Evolutionary conservation across 306 rosid species (phyloP), one percentile per base, ranked within the genome.

Genomic region (Comarum palustre): DNA sequence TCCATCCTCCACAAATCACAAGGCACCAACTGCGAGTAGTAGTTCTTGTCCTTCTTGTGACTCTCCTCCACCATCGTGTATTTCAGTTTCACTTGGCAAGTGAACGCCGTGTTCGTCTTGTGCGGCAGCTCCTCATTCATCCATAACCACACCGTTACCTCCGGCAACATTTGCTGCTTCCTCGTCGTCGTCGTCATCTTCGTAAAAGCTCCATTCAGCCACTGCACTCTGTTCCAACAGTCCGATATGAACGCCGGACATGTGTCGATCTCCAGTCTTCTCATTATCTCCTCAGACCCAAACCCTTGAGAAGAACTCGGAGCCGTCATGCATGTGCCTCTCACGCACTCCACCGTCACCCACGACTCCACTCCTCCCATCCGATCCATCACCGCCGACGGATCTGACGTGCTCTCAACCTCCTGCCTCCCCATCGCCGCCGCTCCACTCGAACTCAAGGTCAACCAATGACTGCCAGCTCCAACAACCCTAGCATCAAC

Each of bases 1-100:
- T 88, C 85, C 86, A 86, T 78, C 73, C 82, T 75, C 90, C 90
- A 88, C 79, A 84, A 74, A 75, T 86, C 93, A 75, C 90, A 84
- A 15, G 93, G 93, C 76, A 88, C 86, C 50, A 64, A 62, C 61
- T 71, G 84, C 1, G 82, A 73, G 71, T 12, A 71, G 22, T 61
- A 61, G 66, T 61, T 11, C 66, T 31, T 60, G 73, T 9, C 5
- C 68, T 80, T 58, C 71, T 75, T 20, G 77, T 2, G 64, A 59
- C 19, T 14, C 32, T 14, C 64, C 32, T 14, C 64, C 39, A 14
- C 62, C 68, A 47, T 46, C 77, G 20, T 61, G 73, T 82, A 76
- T 52, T 88, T 81, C 75, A 88, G 80, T 79, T 81, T 86, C 31
- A 81, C 82, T 66, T 73, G 83, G 71, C 93, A 83, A 4, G 86